These are phyloP conservation scores for Apophysomyces variabilis DNA, from an alignment of 371 early-diverging fungal species.

Conservation along the genomic window DNA sequence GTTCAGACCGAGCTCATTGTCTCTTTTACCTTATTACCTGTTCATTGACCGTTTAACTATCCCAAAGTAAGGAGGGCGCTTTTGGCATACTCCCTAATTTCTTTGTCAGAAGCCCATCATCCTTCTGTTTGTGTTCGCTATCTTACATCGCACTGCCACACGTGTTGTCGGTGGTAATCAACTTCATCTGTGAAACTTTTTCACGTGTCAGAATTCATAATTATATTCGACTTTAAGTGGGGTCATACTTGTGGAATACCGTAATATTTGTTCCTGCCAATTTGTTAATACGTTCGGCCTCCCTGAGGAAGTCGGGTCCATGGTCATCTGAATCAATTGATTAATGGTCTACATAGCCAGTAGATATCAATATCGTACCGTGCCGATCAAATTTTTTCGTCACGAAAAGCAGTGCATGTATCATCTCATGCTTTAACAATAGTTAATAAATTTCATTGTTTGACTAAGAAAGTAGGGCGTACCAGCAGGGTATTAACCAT, in stretches of 20 bases:
- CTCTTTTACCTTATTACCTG: constrained; percentile 31
- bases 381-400: constrained; percentile 50
- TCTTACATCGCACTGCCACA: constrained; percentile 66
- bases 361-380: constrained; percentile 25
- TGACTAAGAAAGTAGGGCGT: background rate
- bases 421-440: constrained; percentile 54
- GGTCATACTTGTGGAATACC: constrained; percentile 56
- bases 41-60: constrained; percentile 69
- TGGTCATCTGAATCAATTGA: constrained; percentile 51
- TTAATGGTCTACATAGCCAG: background rate
- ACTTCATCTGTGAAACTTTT: constrained; percentile 66
- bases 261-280: constrained; percentile 59
- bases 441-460: background rate
- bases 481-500: constrained; percentile 57
- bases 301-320: constrained; percentile 50
- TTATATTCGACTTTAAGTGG: background rate
- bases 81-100: constrained; percentile 54
- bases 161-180: constrained; percentile 60
- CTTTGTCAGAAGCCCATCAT: background rate
- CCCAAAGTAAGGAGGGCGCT: constrained; percentile 66
- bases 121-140: background rate
- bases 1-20: background rate
- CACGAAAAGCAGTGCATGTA: constrained; percentile 67
- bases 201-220: background rate
- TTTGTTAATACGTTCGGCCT: constrained; percentile 60